Conservation (phyloP, 306 rosid genomes). For the Carpinus viminea region DNA sequence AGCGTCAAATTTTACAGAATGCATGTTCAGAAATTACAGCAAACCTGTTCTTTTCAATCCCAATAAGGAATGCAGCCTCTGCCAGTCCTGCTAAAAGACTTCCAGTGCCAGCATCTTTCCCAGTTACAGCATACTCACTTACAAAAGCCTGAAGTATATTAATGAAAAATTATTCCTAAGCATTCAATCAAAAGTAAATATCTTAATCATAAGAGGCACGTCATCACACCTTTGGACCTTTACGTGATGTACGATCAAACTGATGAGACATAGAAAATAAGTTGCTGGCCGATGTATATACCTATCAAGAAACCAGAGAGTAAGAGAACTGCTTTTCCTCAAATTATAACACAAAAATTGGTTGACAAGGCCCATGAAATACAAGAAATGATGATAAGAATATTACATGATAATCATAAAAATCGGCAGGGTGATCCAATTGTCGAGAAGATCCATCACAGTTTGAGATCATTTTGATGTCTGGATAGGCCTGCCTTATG, state of each 20-base stretch:
- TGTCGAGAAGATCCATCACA: conserved; percentile 71
- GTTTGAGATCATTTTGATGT: conserved; percentile 80
- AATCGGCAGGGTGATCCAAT: conserved; percentile 88
- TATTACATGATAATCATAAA: conserved; percentile 89
- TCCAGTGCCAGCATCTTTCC: conserved; percentile 79
- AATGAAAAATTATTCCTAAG: conserved; percentile 18
- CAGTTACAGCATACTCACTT: conserved; percentile 89
- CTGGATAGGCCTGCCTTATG: conserved; percentile 72
- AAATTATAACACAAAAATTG: not conserved
- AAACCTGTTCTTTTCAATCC: conserved; percentile 87
- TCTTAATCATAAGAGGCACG: conserved; percentile 13
- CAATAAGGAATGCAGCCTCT: conserved; percentile 90
- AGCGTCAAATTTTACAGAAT: not conserved
- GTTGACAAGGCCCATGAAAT: conserved; percentile 7
- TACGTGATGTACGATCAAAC: conserved; percentile 57
- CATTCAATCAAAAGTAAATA: not conserved
- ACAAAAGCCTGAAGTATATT: conserved; percentile 74
- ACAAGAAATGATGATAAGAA: conserved; percentile 21
- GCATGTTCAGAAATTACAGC: conserved; percentile 4
- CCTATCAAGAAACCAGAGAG: conserved; percentile 38
- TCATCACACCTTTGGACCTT: conserved; percentile 54
- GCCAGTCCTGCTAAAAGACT: conserved; percentile 79
- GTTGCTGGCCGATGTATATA: conserved; percentile 68
- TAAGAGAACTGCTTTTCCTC: conserved; percentile 19
- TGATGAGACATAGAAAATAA: conserved; percentile 59